Base-by-base conservation (phyloP, 2,329 filamentous ascomycete species). In the Fulvia fulva region DNA sequence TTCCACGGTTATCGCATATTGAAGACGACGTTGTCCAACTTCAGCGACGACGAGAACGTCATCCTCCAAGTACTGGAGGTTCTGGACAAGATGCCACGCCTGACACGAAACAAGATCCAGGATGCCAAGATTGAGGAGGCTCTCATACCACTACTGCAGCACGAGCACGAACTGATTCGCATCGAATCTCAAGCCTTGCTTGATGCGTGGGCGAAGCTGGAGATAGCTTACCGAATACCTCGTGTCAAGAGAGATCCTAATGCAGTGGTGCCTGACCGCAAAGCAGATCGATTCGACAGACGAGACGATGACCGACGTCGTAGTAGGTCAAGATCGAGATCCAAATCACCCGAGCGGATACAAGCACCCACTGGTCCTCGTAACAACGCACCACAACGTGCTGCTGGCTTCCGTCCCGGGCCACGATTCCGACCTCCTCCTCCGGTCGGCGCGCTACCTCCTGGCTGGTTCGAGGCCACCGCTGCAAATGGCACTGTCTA, bases 1-100 rank as follows among this genome's bases (percentile, higher is more conserved):
- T 95, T 97, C 88, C 94, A 97, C 78, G 94, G 93, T 53, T 99
- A 99, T 73, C 89, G 93, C 70, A 96, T 97, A 64, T 80, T 99
- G 62, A 96, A 94, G 73, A 90, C 89, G 30, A 89, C 90, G 5
- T 81, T 99, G 55, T 87, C 86, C 63, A 87, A 88, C 25, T 99
- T 93, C 80, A 86, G 86, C 62, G 88, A 91, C n/a, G 94, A 97
- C 71, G 82, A 87, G 73, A 96, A 97, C 66, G 86, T 97, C 26
- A 85, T 95, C 37, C 77, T 96, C 61, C 94, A 97, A 75, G 87
- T 96, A 26, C 81, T 99, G 62, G 87, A 94, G 64, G 91, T 99
- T 56, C 82, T 99, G 21, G 87, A 95, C 73, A 87, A 87, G 63
- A 88, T 97, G 64, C 94, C 94, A 0, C 87, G 93, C 9, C 80